These are phyloP conservation scores for Aspergillus texensis DNA, from an alignment of 2,329 filamentous ascomycete species.

Conservation along the genomic window DNA sequence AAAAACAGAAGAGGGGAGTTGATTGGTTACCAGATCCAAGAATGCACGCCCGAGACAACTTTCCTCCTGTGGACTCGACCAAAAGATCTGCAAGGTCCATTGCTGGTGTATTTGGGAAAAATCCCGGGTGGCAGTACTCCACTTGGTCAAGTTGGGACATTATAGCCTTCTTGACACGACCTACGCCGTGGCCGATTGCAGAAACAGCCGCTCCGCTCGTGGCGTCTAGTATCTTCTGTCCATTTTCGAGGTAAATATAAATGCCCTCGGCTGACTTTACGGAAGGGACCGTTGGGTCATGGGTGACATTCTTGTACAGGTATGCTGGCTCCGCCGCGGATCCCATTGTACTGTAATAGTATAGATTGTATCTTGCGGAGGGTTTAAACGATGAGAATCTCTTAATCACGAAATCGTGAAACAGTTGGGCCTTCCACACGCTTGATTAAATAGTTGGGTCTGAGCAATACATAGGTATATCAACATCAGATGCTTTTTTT, in stretches of 20 bases:
- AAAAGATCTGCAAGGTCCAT: constrained; percentile 55
- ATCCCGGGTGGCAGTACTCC: constrained; percentile 59
- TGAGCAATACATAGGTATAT: background rate
- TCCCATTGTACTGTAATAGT: constrained; percentile 1
- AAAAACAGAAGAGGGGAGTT: background rate
- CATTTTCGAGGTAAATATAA: constrained; percentile 52
- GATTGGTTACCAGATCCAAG: constrained; percentile 54
- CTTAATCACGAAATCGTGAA: background rate
- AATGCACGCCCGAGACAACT: constrained; percentile 58
- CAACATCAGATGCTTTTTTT: background rate
- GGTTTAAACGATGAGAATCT: background rate
- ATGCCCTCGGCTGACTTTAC: constrained; percentile 37
- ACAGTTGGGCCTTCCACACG: background rate
- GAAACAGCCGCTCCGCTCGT: constrained; percentile 72
- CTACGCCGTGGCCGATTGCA: constrained; percentile 69
- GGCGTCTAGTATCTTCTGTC: constrained; percentile 66
- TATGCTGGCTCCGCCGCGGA: constrained; percentile 7
- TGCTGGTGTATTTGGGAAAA: constrained; percentile 56
- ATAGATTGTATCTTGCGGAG: background rate
- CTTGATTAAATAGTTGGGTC: background rate
- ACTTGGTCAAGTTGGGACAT: constrained; percentile 59
- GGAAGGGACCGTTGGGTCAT: background rate
- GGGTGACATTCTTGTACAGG: constrained; percentile 3
- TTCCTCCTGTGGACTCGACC: constrained; percentile 51
- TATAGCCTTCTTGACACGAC: constrained; percentile 63